A percentile compares a stretch with the other conserved stretches of the same genome.
Evolutionary conservation across 2,329 filamentous ascomycete genomes (phyloP).

Genomic region (Chaetomiaceae sp.): DNA sequence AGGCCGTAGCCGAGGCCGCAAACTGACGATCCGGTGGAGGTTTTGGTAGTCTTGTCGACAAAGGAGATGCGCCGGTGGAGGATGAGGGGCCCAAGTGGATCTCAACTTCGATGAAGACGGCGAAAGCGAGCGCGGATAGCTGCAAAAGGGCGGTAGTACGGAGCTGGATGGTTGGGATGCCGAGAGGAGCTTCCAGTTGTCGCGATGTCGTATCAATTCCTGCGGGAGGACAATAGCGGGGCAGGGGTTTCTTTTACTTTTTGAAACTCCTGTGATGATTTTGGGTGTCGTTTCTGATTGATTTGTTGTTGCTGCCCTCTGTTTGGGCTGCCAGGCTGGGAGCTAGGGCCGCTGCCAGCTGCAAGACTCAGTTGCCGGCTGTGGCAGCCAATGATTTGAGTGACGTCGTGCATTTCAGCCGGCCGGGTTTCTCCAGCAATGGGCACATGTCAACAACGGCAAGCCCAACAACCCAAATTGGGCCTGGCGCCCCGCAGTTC

Average conservation of each 20-base stretch:
- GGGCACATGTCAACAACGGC: slow-evolving; percentile 27
- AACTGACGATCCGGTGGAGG: slow-evolving; percentile 2
- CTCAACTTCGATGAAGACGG: not conserved
- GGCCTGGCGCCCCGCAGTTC: slow-evolving; percentile 10
- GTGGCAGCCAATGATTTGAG: slow-evolving; percentile 7
- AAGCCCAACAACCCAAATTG: slow-evolving; percentile 15
- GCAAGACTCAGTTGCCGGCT: slow-evolving; percentile 11
- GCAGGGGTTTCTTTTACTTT: not conserved
- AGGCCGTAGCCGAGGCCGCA: not conserved
- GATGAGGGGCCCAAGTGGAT: slow-evolving; percentile 12
- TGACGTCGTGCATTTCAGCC: slow-evolving; percentile 20
- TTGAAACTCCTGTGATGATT: not conserved
- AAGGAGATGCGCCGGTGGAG: slow-evolving; percentile 3
- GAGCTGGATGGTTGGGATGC: not conserved
- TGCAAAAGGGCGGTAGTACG: not conserved
- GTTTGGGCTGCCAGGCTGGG: not conserved
- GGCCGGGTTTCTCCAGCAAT: slow-evolving; percentile 25
- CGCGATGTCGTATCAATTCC: too few species aligned
- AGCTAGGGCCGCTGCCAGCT: slow-evolving; percentile 14
- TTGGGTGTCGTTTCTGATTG: not conserved
- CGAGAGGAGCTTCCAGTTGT: not conserved
- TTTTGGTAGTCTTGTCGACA: slow-evolving; percentile 8
- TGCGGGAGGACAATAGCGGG: not conserved
- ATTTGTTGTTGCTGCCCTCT: slow-evolving; percentile 6
- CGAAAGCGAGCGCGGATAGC: not conserved